Conservation (phyloP, 257 asterid species). For the Nicotiana obtusifolia region DNA sequence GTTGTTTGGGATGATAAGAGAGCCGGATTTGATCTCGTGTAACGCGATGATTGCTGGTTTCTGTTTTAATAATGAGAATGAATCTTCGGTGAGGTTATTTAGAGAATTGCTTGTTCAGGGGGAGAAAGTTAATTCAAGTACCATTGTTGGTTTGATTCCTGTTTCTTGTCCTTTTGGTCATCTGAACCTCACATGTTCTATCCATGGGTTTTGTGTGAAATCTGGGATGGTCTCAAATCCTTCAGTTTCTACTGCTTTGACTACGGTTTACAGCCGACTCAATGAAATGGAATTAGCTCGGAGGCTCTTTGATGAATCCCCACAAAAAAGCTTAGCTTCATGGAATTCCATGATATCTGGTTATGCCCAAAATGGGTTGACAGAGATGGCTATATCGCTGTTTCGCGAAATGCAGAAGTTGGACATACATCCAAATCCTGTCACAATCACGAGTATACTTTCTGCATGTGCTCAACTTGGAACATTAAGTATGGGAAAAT, state of each 20-base stretch:
- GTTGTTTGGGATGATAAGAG: conserved; percentile 49
- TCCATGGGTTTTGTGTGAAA: conserved; percentile 65
- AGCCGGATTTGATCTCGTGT: conserved; percentile 67
- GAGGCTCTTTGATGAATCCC: conserved; percentile 60
- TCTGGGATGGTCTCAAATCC: conserved; percentile 35
- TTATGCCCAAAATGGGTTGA: conserved; percentile 74
- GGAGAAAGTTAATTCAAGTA: conserved; percentile 49
- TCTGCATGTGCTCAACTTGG: conserved; percentile 95
- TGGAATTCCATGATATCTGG: conserved; percentile 98
- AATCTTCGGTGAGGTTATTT: conserved; percentile 48
- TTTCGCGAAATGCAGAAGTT: conserved; percentile 77
- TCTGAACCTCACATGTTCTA: conserved; percentile 41
- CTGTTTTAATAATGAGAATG: conserved; percentile 42
- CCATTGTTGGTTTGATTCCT: conserved; percentile 73
- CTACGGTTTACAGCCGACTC: conserved; percentile 64
- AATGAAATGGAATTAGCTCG: conserved; percentile 61
- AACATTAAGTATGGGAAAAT: conserved; percentile 69
- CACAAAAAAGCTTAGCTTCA: conserved; percentile 58
- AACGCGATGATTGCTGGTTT: conserved; percentile 78
- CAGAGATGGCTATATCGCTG: conserved; percentile 64
- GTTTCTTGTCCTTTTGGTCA: conserved; percentile 67
- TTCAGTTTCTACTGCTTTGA: conserved; percentile 72
- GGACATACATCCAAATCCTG: conserved; percentile 70
- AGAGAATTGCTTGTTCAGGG: conserved; percentile 46
- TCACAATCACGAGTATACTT: conserved; percentile 70